Evolutionary conservation across 1,284 basidiomycete genomes (phyloP).

Genomic region (Rhodotorula sp.): DNA sequence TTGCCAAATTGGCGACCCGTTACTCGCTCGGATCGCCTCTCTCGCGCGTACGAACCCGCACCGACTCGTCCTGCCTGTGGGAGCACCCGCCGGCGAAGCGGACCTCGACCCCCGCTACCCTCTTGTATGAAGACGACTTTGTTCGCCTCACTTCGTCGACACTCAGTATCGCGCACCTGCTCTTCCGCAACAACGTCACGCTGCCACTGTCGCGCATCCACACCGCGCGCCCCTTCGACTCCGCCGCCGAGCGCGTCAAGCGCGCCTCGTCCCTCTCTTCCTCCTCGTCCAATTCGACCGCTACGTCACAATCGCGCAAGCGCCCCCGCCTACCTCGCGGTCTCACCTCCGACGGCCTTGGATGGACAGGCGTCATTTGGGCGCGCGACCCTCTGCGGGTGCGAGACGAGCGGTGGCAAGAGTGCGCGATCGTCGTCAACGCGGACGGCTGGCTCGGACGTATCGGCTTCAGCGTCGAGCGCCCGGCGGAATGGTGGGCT

Average conservation of each 20-base stretch:
- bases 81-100: background rate
- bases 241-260: background rate
- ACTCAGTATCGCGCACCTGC: conserved; percentile 2
- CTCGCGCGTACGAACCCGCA: conserved; percentile 8
- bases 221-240: background rate
- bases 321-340: background rate
- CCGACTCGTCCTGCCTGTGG: conserved; percentile 4
- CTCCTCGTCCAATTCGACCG: background rate
- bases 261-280: background rate
- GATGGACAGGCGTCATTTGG: background rate
- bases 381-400: background rate
- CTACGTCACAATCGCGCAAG: background rate
- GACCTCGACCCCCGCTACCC: background rate
- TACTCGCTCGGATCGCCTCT: conserved; percentile 5
- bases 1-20: background rate
- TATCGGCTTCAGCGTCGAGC: background rate
- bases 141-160: background rate
- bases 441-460: conserved; percentile 5
- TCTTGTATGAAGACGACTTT: background rate
- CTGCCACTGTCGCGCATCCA: background rate
- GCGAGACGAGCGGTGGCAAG: background rate
- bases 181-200: background rate
- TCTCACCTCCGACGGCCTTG: background rate
- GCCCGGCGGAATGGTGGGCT: background rate
- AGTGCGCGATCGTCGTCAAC: background rate